Base-by-base conservation (phyloP, 257 asterid genomes). In the Cordia subcordata region DNA sequence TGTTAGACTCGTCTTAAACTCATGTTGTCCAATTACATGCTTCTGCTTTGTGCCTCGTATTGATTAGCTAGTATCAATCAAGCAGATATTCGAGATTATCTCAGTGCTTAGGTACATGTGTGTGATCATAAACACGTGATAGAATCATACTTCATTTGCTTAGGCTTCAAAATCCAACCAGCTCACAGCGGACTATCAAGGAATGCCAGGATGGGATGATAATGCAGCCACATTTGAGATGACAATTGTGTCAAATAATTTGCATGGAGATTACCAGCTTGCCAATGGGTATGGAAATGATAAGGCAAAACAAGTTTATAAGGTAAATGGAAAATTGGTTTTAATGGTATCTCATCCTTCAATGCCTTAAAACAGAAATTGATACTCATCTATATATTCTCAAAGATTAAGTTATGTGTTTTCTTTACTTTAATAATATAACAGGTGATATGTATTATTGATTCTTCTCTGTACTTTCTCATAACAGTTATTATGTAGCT, bases 181-280 rank as follows among this genome's bases (percentile, higher is more conserved):
- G 75, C 85, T 90, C 75, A 87, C 85, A 60, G 94, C 94, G 11
- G 90, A 87, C 85, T 87, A 86, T 77, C 76, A 57, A 66, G 90
- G 85, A 69, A 75, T 69, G 8, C 93, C 89, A 5, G 86, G 84
- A 49, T 90, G 97, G 97, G 93, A 87, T 68, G 88, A 85, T 67
- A 90, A 87, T 83, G 76, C 86, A 17, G 96, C 97, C 1, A 85
- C 96, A 44, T 90, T 87, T 68, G 67, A 74, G 60, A 69, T 87
- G 77, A 78, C 56, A 61, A 79, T 83, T 10, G 60, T 62, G 8
- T 73, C 84, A 16, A 81, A 79, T 72, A 68, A 56, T 75, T 60
- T 87, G 54, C 96, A 90, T 39, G 97, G 96, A 46, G 96, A 90
- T 62, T 90, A 78, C 62, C 97, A 90, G 81, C 86, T 90, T 62